Conservation (phyloP, 2,329 filamentous ascomycete species). For the Pseudopithomyces chartarum region DNA sequence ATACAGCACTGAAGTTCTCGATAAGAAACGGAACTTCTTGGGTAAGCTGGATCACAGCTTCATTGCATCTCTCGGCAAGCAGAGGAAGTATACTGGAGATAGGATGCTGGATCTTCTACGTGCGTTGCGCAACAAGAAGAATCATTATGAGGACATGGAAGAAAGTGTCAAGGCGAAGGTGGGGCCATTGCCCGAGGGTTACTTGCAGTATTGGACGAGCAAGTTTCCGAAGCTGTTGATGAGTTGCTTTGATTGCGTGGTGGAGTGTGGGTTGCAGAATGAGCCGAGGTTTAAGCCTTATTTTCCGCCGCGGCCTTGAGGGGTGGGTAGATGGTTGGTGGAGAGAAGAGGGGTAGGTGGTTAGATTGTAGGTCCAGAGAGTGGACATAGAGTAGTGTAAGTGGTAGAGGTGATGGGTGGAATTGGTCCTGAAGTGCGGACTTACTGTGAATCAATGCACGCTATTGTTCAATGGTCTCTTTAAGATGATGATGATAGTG, state of each 20-base stretch:
- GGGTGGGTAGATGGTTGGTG: no score
- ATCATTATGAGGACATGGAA: constrained; percentile 97
- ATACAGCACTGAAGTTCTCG: constrained; percentile 51
- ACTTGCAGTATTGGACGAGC: constrained; percentile 81
- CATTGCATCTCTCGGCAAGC: constrained; percentile 87
- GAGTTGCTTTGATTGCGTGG: constrained; percentile 76
- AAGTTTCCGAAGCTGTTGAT: constrained; percentile 80
- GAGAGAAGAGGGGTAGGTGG: no score
- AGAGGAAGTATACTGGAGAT: constrained; percentile 89
- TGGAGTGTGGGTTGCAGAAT: constrained; percentile 66
- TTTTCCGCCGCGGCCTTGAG: constrained; percentile 48
- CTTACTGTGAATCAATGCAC: no score
- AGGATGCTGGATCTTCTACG: constrained; percentile 84
- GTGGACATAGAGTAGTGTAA: no score
- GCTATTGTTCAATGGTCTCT: no score
- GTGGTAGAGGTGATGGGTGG: no score
- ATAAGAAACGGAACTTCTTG: constrained; percentile 76
- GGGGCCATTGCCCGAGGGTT: constrained; percentile 77
- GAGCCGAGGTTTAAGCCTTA: constrained; percentile 74
- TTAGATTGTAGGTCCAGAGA: no score
- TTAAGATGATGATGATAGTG: no score
- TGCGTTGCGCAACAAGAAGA: constrained; percentile 92
- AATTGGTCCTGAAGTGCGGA: no score
- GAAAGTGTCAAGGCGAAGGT: constrained; percentile 75
- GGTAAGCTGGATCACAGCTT: constrained; percentile 77